These are phyloP conservation scores for Lizanozyma gosingica DNA, from an alignment of 1,139 yeast species.

Conservation along the genomic window DNA sequence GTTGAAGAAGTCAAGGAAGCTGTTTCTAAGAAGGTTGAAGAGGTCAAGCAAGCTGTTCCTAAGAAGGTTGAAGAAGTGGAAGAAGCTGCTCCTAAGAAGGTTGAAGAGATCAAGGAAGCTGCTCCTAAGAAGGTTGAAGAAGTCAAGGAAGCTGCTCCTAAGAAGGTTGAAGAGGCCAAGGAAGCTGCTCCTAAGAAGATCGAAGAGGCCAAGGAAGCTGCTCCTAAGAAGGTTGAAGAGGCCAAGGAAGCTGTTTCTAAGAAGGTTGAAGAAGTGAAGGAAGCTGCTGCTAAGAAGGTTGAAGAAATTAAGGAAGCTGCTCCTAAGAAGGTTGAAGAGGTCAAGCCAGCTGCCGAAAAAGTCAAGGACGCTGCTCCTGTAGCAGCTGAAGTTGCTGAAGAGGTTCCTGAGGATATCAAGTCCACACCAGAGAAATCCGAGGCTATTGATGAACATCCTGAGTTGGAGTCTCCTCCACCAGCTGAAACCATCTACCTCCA, in stretches of 20 bases:
- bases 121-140: slow-evolving; percentile 10
- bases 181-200: background rate
- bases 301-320: slow-evolving; percentile 4
- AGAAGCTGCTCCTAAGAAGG: slow-evolving; percentile 5
- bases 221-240: background rate
- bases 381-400: slow-evolving; percentile 4
- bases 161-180: slow-evolving; percentile 3
- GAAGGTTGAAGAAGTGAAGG: background rate
- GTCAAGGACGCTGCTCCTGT: slow-evolving; percentile 3
- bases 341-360: slow-evolving; percentile 9
- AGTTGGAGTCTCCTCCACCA: background rate
- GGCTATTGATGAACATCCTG: slow-evolving; percentile 1
- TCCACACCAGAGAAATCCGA: background rate
- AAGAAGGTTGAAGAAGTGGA: slow-evolving; percentile 4
- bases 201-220: background rate
- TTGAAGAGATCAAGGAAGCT: slow-evolving; percentile 9
- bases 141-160: slow-evolving; percentile 3
- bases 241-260: background rate
- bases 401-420: slow-evolving; percentile 1
- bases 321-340: slow-evolving; percentile 5
- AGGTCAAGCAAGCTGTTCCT: slow-evolving; percentile 1
- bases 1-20: background rate
- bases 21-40: background rate
- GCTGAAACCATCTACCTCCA: slow-evolving; percentile 3
- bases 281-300: background rate